phyloP scores from a whole-genome alignment of 345 rosid genomes.

The Arabis hirsuta region DNA sequence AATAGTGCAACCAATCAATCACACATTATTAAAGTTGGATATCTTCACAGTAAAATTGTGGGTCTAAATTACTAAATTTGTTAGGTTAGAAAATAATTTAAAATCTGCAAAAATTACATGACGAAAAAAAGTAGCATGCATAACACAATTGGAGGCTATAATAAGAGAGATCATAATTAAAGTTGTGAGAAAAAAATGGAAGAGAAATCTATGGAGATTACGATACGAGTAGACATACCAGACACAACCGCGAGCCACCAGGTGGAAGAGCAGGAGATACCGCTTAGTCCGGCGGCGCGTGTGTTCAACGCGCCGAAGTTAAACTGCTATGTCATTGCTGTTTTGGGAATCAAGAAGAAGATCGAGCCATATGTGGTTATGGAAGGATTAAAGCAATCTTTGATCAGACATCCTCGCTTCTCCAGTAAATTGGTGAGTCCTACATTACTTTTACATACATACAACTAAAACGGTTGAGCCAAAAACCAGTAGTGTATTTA shows the following conservation, averaged over 20 bases:
- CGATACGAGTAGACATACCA: no score
- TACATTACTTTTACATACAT: background rate
- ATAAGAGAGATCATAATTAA: no score
- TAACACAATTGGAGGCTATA: no score
- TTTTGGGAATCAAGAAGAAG: slow-evolving; percentile 54
- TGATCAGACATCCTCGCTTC: slow-evolving; percentile 87
- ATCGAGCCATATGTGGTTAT: slow-evolving; percentile 52
- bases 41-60: no score
- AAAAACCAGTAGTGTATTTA: background rate
- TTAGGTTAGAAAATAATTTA: no score
- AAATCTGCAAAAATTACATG: no score
- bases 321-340: slow-evolving; percentile 54
- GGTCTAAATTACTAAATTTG: no score
- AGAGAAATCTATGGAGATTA: no score
- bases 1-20: no score
- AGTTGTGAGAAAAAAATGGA: no score
- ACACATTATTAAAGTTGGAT: no score
- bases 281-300: slow-evolving; percentile 65
- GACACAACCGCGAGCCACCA: background rate
- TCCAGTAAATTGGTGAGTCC: slow-evolving; percentile 67
- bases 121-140: no score
- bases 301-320: slow-evolving; percentile 59
- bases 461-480: slow-evolving; percentile 5
- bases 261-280: slow-evolving; percentile 41
- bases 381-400: slow-evolving; percentile 53